Percentiles rank a stretch among this genome's conserved stretches.
These are phyloP conservation scores for Lentinula sp. DNA, from an alignment of 768 basidiomycete genomes.

Conservation along the genomic window DNA sequence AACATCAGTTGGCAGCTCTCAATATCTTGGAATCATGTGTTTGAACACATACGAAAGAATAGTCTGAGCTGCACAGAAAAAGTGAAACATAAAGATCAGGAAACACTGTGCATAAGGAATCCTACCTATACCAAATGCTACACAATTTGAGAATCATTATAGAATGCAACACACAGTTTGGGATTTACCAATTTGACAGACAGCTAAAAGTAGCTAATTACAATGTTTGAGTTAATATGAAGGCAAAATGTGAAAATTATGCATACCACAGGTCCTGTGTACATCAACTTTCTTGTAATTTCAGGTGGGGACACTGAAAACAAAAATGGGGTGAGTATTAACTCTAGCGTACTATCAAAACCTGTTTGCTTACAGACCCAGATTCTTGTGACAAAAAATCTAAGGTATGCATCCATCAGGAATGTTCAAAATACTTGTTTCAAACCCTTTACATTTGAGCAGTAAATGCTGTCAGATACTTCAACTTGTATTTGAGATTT, in stretches of 20 bases:
- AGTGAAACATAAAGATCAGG: neutral
- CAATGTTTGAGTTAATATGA: neutral
- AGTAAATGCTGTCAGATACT: neutral
- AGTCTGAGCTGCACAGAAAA: neutral
- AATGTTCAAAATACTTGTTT: neutral
- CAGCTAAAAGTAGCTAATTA: neutral
- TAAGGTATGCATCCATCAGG: neutral
- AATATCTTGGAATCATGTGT: neutral
- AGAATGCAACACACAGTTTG: neutral
- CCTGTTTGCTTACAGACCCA: neutral
- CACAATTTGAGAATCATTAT: neutral
- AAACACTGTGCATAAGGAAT: neutral
- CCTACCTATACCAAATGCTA: neutral
- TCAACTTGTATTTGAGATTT: neutral
- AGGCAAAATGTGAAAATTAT: neutral
- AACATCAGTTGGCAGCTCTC: too few relatives aligned
- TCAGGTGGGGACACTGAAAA: too few relatives aligned
- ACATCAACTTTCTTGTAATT: neutral
- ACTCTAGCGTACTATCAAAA: neutral
- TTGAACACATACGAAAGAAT: neutral
- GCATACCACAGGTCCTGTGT: neutral
- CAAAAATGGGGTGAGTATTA: neutral
- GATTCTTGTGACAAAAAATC: neutral
- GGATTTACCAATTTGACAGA: neutral
- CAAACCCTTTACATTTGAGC: neutral